Base-by-base conservation (phyloP, 371 early-diverging fungal species). In the Capillidium heterosporum region DNA sequence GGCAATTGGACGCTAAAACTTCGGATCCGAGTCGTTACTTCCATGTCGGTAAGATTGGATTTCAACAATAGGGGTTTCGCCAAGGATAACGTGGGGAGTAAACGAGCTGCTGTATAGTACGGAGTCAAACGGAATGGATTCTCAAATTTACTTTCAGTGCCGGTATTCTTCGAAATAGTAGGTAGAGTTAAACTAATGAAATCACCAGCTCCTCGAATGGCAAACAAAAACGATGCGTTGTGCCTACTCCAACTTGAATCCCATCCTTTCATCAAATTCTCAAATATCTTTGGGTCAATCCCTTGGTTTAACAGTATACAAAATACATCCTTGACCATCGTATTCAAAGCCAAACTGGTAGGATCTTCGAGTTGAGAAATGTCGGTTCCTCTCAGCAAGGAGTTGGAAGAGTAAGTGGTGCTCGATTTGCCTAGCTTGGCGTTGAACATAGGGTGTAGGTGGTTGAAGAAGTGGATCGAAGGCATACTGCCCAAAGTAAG, bases 1-100 rank as follows among this genome's bases (percentile, higher is more conserved):
- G 82, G 80, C 15, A 84, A 62, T 11, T 19, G 32, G n/a, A n/a
- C n/a, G 35, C 35, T 35, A 35, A 7, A 4, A 2, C 44, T 31
- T 1, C 60, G 58, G 21, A 41, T 44, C 1, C 5, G 3, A 10
- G 46, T 42, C 13, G 32, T 31, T 7, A 44, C 24, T 3, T 26
- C 17, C 5, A 44, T 28, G 5, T 53, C 26, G 2, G 50, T n/a
- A 4, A 15, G n/a, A 17, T 13, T 26, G 7, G 17, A 24, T 3
- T 5, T 31, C 2, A 27, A 49, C 2, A 31, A n/a, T 19, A 49
- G 17, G n/a, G n/a, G 15, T 29, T 44, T 42, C 2, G 56, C 56
- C 28, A 56, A 13, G 17, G 31, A 31, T n/a, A 56, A 21, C 3
- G 24, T 32, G 11, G 56, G 46, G 1, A 56, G 29, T 32, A 56